These are phyloP conservation scores for Tillandsia leiboldiana DNA, from an alignment of 176 grass and related monocot species.

Conservation along the genomic window DNA sequence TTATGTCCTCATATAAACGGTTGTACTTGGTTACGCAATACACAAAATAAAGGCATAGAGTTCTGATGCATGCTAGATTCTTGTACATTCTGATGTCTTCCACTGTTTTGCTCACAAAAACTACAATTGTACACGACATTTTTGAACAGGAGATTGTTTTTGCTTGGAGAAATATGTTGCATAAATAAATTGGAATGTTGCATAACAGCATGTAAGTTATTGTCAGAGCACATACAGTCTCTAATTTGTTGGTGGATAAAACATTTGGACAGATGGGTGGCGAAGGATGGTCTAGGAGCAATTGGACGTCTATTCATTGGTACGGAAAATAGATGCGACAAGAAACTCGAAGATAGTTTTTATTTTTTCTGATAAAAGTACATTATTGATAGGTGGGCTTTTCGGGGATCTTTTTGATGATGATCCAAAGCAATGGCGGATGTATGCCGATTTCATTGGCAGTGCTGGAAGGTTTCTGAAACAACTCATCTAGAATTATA, in stretches of 20 bases:
- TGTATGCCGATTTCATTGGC: conserved; percentile 98
- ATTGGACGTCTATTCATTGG: conserved; percentile 86
- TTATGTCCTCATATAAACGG: too few species aligned
- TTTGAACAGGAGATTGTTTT: too few species aligned
- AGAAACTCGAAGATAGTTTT: conserved; percentile 1
- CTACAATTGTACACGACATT: too few species aligned
- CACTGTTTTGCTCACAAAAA: too few species aligned
- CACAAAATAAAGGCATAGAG: too few species aligned
- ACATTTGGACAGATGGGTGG: conserved; percentile 67
- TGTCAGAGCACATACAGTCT: conserved; percentile 12
- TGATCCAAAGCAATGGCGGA: conserved; percentile 93
- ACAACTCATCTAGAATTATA: conserved; percentile 10
- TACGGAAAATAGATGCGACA: conserved; percentile 19
- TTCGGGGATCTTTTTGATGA: conserved; percentile 90
- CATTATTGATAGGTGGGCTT: conserved; percentile 51
- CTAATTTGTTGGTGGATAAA: conserved; percentile 11
- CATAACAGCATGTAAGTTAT: neutral
- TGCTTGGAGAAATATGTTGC: too few species aligned
- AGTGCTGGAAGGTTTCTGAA: conserved; percentile 71
- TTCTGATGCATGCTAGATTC: too few species aligned
- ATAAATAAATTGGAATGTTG: neutral
- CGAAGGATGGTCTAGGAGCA: conserved; percentile 89
- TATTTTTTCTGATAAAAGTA: neutral
- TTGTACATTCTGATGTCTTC: too few species aligned
- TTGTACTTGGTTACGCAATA: too few species aligned